A percentile compares a stretch with the other conserved stretches of the same genome.
Evolutionary conservation across 192 early-diverging fungal genomes (phyloP).

Genomic region (Dispira simplex): DNA sequence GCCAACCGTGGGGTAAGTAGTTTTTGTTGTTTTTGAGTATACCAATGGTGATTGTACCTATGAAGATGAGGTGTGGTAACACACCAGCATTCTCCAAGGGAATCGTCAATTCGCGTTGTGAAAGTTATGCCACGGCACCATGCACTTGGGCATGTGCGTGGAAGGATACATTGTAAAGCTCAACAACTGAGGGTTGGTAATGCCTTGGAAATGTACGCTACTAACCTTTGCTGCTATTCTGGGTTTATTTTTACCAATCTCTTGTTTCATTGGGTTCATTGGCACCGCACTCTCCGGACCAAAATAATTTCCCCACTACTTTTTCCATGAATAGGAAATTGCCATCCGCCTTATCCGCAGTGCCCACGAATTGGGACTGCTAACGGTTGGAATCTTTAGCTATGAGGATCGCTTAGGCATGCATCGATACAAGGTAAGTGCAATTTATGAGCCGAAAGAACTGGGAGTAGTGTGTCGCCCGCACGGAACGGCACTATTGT

Average conservation of each 20-base stretch:
- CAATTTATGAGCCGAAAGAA: too few relatives aligned
- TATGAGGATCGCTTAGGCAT: constrained; percentile 83
- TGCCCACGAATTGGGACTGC: constrained; percentile 81
- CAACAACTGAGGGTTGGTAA: background rate
- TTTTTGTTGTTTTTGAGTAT: background rate
- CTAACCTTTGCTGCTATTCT: background rate
- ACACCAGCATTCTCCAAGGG: background rate
- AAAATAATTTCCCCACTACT: background rate
- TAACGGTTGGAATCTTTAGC: constrained; percentile 76
- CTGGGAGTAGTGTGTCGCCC: too few relatives aligned
- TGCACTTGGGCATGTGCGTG: background rate
- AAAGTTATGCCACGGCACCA: background rate
- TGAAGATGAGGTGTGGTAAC: background rate
- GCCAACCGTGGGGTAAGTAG: constrained; percentile 29
- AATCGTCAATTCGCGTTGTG: background rate
- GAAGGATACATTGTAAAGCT: background rate
- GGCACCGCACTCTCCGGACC: background rate
- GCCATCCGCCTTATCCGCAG: constrained; percentile 90
- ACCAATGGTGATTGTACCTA: background rate
- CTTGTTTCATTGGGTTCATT: background rate
- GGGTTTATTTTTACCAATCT: background rate
- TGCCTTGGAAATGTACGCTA: background rate
- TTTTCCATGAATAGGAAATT: constrained; percentile 46
- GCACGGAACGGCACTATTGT: too few relatives aligned
- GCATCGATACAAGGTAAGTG: constrained; percentile 78